A percentile compares a stretch with the other conserved stretches of the same genome.
These are phyloP conservation scores for Fusarium oligoseptatum DNA, from an alignment of 2,329 filamentous ascomycete genomes.

Conservation along the genomic window DNA sequence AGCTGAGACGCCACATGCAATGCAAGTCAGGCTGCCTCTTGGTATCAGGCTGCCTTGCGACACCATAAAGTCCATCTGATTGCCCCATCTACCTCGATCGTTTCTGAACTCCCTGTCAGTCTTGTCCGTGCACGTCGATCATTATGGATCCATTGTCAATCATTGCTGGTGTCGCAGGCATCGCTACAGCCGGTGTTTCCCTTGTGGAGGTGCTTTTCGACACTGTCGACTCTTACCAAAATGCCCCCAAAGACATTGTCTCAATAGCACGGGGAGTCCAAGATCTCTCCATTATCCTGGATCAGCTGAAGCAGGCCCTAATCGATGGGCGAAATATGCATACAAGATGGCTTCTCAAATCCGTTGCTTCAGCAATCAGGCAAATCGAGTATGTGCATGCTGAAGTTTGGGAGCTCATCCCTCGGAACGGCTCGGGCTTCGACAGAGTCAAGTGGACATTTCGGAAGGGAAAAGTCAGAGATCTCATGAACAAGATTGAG, in stretches of 20 bases:
- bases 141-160: conserved; percentile 4
- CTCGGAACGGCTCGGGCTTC: neutral
- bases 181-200: neutral
- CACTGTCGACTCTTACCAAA: neutral
- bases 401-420: neutral
- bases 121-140: neutral
- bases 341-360: neutral
- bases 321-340: neutral
- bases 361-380: neutral
- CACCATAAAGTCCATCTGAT: neutral
- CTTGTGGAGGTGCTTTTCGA: neutral
- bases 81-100: neutral
- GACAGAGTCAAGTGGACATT: neutral
- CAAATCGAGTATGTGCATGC: neutral
- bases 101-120: neutral
- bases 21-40: neutral
- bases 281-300: neutral
- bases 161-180: neutral
- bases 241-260: neutral
- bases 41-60: neutral
- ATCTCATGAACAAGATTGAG: neutral
- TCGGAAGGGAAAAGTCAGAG: neutral
- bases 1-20: conserved; percentile 1
- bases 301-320: neutral
- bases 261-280: neutral